Base-by-base conservation (phyloP, 768 basidiomycete genomes). In the Lactifluus piperatus region DNA sequence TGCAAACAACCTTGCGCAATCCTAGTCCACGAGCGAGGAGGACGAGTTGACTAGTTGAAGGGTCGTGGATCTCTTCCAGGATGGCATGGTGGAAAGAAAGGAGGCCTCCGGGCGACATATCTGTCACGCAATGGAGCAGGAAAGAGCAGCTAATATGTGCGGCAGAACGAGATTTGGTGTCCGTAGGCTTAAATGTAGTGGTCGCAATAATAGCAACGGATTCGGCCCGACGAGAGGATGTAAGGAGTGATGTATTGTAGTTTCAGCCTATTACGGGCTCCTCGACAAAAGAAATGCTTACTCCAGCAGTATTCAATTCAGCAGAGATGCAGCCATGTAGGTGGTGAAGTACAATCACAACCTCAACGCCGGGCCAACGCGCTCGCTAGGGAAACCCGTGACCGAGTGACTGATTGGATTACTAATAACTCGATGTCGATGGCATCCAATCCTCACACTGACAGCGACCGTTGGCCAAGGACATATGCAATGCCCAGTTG, bases 1-100 rank as follows among this genome's bases (percentile, higher is more conserved):
- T 88, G 73, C 91, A 93, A 45, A 93, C 69, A 53, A 97, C 78
- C 57, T 85, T 77, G 13, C 94, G 81, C 60, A 98, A 74, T 0
- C 97, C 97, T 2, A 99, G 79, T 0, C 97, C 97, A 32, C 94
- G 87, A 1, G 91, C 94, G 32, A 99, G 74, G 43, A 99, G 70
- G 39, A 90, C 71, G 9, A 91, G 74, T 64, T 90, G 88, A 65
- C 77, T 87, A 8, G 81, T 85, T 11, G 79, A 77, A 36, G 88
- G 88, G 71, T 89, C 86, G 70, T 86, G 84, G 14, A 88, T 81
- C 41, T 80, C 76, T 65, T 86, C 79, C 55, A 89, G 69, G 53
- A 89, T 83, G 48, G 77, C 69, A 62, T 78, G 84, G 74, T 90
- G 88, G 65, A 83, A 89, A 0, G 85, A 75, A 13, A 90, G 77